A percentile compares a stretch with the other conserved stretches of the same genome.
These are phyloP conservation scores for Parastagonospora nodorum DNA, from an alignment of 2,329 filamentous ascomycete genomes.

Conservation along the genomic window DNA sequence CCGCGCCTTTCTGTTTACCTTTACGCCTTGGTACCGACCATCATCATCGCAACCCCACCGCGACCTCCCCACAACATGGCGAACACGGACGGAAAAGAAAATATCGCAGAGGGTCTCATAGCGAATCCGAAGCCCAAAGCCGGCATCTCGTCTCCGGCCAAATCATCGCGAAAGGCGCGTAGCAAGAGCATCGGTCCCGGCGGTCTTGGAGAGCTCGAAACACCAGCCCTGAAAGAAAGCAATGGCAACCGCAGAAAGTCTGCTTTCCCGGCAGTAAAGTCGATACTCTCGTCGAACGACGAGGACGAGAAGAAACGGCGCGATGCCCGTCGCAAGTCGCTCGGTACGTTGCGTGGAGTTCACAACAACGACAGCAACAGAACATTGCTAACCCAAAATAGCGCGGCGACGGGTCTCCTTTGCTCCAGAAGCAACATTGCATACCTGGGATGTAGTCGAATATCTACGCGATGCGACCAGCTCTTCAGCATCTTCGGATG, in stretches of 20 bases:
- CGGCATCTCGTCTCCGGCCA: conserved; percentile 35
- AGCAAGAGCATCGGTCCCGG: conserved; percentile 97
- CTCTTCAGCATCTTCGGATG: conserved; percentile 72
- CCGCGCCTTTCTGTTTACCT: conserved; percentile 16
- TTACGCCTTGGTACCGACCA: conserved; percentile 7
- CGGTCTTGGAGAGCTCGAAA: conserved; percentile 85
- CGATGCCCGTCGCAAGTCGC: conserved; percentile 88
- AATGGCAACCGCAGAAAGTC: conserved; percentile 77
- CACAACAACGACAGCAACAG: not conserved
- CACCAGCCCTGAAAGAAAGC: conserved; percentile 72
- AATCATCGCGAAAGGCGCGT: conserved; percentile 56
- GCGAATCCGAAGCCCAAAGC: conserved; percentile 33
- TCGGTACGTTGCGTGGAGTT: conserved; percentile 56
- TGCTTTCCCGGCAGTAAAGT: conserved; percentile 57
- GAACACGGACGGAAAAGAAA: conserved; percentile 69
- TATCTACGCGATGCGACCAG: conserved; percentile 85
- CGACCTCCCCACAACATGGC: conserved; percentile 33
- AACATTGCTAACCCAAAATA: conserved; percentile 31
- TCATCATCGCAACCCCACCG: conserved; percentile 13
- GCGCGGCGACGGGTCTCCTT: conserved; percentile 94
- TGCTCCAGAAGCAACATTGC: conserved; percentile 92
- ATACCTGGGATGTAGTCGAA: conserved; percentile 95
- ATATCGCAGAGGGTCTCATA: conserved; percentile 55
- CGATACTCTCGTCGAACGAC: conserved; percentile 62
- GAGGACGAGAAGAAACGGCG: conserved; percentile 68